Base-by-base conservation (phyloP, 2,329 filamentous ascomycete genomes). In the Colletotrichum cordylinicola region DNA sequence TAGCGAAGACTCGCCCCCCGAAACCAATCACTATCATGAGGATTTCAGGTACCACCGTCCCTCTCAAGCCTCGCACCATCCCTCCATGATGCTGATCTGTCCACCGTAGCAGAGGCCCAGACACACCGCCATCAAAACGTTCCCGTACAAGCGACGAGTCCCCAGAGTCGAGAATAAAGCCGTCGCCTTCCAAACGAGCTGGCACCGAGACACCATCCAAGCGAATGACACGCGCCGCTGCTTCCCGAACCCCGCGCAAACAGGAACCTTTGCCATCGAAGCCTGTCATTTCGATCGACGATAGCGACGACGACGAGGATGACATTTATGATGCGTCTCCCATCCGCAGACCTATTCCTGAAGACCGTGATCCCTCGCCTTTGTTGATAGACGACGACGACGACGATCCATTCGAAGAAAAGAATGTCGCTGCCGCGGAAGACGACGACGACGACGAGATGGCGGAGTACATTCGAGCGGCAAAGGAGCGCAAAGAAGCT, bases 391-490 rank as follows among this genome's bases (percentile, higher is more conserved):
- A 58, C 15, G 61, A 82, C 39, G 76, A 78, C 29, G 37, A 48
- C 67, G 81, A 83, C 29, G 79, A 80, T 31, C 67, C 75, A 4
- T 72, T 76, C 13, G 68, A 67, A 65, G 66, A 75, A 43, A 65
- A 77, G 8, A 65, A 77, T 24, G 33, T 76, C 24, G 37, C 39
- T 18, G 62, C 31, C 9, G 60, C 35, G 48, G 78, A 79, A 2
- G 80, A 64, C 33, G 61, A 64, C 13, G 60, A 64, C 13, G 60
- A 87, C 21, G 85, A 89, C 60, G 86, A 87, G 10, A 87, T 88
- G 21, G 84, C 82, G 48, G 84, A 86, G 66, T 91, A 89, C 77
- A 82, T 90, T 33, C 82, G 83, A 75, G 84, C 82, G 58, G 89
- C 88, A 65, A 80, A 84, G 78, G 83, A 84, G 8, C 55, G 84